Percentiles rank a stretch among this genome's conserved stretches.
phyloP scores from a whole-genome alignment of 2,329 filamentous ascomycete species.

The Sclerotinia trifoliorum region DNA sequence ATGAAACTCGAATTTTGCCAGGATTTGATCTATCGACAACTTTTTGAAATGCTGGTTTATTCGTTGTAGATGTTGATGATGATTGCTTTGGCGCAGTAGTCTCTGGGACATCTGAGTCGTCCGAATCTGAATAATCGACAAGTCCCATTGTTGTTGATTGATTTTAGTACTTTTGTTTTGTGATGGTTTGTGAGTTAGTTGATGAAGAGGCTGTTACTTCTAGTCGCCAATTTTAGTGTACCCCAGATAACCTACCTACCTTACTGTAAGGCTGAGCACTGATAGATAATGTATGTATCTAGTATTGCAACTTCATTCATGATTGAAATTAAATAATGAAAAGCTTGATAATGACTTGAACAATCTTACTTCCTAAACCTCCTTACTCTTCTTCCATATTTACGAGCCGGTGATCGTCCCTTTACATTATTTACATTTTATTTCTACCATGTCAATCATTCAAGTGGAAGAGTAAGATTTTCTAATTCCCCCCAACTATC shows the following conservation, averaged over 20 bases:
- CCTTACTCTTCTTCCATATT: background rate
- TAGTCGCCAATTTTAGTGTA: constrained; percentile 6
- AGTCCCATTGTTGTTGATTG: constrained; percentile 52
- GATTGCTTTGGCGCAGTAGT: constrained; percentile 39
- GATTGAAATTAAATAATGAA: background rate
- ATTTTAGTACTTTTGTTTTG: constrained; percentile 13
- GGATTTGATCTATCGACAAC: constrained; percentile 78
- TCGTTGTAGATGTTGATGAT: constrained; percentile 29
- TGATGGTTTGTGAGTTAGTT: background rate
- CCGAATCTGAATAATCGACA: constrained; percentile 71
- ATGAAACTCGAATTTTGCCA: constrained; percentile 78
- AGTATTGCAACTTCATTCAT: constrained; percentile 4
- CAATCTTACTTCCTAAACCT: background rate
- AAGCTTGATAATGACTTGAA: constrained; percentile 9
- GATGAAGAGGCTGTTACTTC: constrained; percentile 2
- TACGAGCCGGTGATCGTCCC: constrained; percentile 9
- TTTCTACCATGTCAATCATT: constrained; percentile 40
- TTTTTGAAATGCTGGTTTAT: constrained; percentile 70
- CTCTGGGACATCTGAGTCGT: constrained; percentile 55
- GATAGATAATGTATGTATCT: background rate
- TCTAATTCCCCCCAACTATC: background rate
- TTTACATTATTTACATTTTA: background rate
- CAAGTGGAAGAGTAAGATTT: constrained; percentile 42
- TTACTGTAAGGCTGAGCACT: constrained; percentile 16
- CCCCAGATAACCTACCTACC: background rate